phyloP scores from a whole-genome alignment of 2,329 filamentous ascomycete genomes.

The Neocatenulostroma microsporum region DNA sequence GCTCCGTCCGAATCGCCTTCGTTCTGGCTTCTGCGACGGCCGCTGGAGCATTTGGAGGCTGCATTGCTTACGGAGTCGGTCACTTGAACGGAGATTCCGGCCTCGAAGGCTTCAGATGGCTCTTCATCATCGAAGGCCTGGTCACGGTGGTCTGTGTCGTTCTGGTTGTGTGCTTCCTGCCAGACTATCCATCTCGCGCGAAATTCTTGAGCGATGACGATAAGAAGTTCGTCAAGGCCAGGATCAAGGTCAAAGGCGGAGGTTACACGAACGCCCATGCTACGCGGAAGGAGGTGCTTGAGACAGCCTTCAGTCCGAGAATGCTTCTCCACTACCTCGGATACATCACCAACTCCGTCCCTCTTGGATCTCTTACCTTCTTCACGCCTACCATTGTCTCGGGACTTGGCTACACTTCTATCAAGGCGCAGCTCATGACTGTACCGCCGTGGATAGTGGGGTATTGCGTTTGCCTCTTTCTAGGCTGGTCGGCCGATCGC shows the following conservation, averaged over 20 bases:
- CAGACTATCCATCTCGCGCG: constrained; percentile 24
- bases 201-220: constrained; percentile 23
- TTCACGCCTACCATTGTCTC: no score
- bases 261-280: constrained; percentile 33
- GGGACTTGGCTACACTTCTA: no score
- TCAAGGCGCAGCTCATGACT: no score
- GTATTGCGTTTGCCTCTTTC: constrained; percentile 24
- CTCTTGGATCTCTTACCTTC: no score
- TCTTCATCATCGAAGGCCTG: constrained; percentile 22
- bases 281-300: constrained; percentile 29
- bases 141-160: constrained; percentile 21
- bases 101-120: constrained; percentile 40
- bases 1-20: constrained; percentile 51
- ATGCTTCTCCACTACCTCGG: constrained; percentile 35
- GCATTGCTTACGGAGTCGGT: constrained; percentile 58
- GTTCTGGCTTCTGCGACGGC: constrained; percentile 49
- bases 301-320: constrained; percentile 31
- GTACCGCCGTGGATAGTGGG: constrained; percentile 30
- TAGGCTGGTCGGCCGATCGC: constrained; percentile 21
- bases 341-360: no score
- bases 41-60: constrained; percentile 47
- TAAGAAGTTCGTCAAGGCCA: constrained; percentile 21
- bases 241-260: constrained; percentile 27
- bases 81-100: constrained; percentile 35
- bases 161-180: constrained; percentile 21